Evolutionary conservation across 2,329 filamentous ascomycete genomes (phyloP).

Genomic region (Phialophora macrospora): DNA sequence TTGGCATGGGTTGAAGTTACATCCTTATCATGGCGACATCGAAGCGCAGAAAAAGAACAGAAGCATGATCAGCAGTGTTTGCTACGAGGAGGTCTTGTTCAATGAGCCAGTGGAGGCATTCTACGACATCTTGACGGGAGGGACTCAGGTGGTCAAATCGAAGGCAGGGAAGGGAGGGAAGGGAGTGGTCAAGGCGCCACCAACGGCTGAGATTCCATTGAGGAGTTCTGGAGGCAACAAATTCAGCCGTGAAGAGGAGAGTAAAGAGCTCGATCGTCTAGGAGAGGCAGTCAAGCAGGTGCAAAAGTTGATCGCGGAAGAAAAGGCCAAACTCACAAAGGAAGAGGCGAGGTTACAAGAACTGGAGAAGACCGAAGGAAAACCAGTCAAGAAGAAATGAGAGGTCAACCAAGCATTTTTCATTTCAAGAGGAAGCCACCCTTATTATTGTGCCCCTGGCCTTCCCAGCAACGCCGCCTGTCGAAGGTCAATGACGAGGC

Average conservation of each 20-base stretch:
- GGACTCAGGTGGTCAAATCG: slow-evolving; percentile 57
- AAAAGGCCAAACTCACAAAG: slow-evolving; percentile 65
- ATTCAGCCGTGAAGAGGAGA: slow-evolving; percentile 75
- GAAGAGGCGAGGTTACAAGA: slow-evolving; percentile 66
- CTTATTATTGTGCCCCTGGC: neutral
- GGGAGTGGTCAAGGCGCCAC: slow-evolving; percentile 59
- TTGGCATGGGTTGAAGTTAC: slow-evolving; percentile 88
- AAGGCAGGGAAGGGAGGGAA: slow-evolving; percentile 57
- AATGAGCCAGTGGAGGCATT: slow-evolving; percentile 92
- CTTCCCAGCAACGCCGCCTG: too few species aligned
- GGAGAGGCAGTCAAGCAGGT: slow-evolving; percentile 64
- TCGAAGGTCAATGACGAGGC: neutral
- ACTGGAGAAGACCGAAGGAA: slow-evolving; percentile 51
- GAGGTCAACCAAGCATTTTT: neutral
- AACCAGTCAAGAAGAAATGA: slow-evolving; percentile 39
- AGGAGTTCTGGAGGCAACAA: slow-evolving; percentile 69
- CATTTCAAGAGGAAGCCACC: neutral
- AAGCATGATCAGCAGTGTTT: slow-evolving; percentile 74
- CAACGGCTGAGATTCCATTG: slow-evolving; percentile 76
- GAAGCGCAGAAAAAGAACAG: slow-evolving; percentile 72
- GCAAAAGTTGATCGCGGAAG: slow-evolving; percentile 65
- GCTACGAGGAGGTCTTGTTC: slow-evolving; percentile 93
- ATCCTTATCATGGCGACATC: slow-evolving; percentile 80
- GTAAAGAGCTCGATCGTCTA: slow-evolving; percentile 68
- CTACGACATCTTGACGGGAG: slow-evolving; percentile 81